Conservation (phyloP, 805 yeast genomes). For the Zygoascus tannicola region DNA sequence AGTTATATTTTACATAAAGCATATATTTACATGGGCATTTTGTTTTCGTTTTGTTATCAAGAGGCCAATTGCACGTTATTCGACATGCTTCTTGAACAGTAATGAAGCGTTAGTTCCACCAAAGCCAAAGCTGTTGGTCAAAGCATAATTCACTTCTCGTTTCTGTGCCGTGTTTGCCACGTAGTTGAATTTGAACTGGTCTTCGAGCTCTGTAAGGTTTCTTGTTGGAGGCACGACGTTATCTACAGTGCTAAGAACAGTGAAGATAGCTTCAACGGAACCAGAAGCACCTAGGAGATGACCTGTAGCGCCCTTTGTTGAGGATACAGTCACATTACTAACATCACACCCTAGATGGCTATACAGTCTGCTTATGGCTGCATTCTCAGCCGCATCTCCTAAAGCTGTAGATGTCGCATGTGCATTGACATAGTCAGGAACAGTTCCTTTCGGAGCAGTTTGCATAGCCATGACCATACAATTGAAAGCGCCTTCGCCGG, state of each 20-base stretch:
- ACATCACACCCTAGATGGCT: conserved; percentile 24
- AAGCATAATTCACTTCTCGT: conserved; percentile 42
- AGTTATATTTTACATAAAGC: too few species aligned
- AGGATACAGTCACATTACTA: conserved; percentile 40
- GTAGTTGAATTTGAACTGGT: conserved; percentile 42
- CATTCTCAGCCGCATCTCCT: conserved; percentile 84
- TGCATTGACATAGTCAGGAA: conserved; percentile 69
- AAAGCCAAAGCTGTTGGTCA: conserved; percentile 91
- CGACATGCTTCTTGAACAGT: conserved; percentile 15
- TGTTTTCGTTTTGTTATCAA: too few species aligned
- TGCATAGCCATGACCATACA: conserved; percentile 72
- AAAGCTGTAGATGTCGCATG: conserved; percentile 91
- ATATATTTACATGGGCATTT: too few species aligned
- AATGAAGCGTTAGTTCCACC: conserved; percentile 92
- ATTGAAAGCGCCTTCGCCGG: conserved; percentile 75
- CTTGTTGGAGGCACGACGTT: conserved; percentile 68
- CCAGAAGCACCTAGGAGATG: conserved; percentile 96
- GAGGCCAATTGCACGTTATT: too few species aligned
- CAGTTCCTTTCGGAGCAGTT: conserved; percentile 37
- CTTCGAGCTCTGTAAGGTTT: conserved; percentile 51
- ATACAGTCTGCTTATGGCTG: conserved; percentile 53
- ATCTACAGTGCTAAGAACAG: conserved; percentile 54
- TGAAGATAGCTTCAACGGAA: conserved; percentile 79
- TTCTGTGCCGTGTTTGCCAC: conserved; percentile 41
- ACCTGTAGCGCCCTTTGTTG: conserved; percentile 89